phyloP scores from a whole-genome alignment of 2,329 filamentous ascomycete species.

The Metarhizium sp. region DNA sequence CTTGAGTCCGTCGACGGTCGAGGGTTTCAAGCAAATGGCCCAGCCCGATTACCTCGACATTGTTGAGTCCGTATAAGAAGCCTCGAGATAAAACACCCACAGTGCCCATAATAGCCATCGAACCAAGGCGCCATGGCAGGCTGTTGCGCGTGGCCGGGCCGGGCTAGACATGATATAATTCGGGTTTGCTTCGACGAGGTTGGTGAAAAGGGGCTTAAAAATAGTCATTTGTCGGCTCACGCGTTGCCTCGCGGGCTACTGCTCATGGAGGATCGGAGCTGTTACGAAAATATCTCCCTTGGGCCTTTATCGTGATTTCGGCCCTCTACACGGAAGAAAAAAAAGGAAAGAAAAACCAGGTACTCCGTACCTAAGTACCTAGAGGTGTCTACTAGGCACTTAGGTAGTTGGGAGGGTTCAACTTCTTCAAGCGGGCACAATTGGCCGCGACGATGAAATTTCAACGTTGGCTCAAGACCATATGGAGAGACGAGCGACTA shows the following conservation, averaged over 20 bases:
- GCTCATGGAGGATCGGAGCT: background rate
- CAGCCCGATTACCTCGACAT: constrained; percentile 67
- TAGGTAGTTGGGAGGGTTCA: too few relatives aligned
- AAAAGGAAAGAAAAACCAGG: too few relatives aligned
- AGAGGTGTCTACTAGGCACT: too few relatives aligned
- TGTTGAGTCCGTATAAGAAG: constrained; percentile 69
- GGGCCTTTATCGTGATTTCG: too few relatives aligned
- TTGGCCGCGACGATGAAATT: too few relatives aligned
- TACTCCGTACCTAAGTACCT: too few relatives aligned
- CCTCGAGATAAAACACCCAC: constrained; percentile 61
- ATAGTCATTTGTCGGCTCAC: too few relatives aligned
- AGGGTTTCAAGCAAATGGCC: constrained; percentile 66
- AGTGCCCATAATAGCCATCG: constrained; percentile 64
- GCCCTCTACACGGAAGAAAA: too few relatives aligned
- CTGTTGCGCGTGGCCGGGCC: constrained; percentile 36
- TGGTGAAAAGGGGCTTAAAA: background rate
- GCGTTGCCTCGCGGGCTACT: constrained; percentile 1
- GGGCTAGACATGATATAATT: constrained; percentile 11
- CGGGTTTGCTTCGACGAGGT: background rate
- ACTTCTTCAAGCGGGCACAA: too few relatives aligned
- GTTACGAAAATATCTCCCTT: too few relatives aligned
- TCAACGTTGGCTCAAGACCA: too few relatives aligned
- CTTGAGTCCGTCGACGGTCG: constrained; percentile 58
- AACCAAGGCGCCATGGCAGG: constrained; percentile 62
- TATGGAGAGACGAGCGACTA: too few relatives aligned